Evolutionary conservation across 495 filamentous ascomycete species (phyloP).

Genomic region (Aspergillus egyptiacus): DNA sequence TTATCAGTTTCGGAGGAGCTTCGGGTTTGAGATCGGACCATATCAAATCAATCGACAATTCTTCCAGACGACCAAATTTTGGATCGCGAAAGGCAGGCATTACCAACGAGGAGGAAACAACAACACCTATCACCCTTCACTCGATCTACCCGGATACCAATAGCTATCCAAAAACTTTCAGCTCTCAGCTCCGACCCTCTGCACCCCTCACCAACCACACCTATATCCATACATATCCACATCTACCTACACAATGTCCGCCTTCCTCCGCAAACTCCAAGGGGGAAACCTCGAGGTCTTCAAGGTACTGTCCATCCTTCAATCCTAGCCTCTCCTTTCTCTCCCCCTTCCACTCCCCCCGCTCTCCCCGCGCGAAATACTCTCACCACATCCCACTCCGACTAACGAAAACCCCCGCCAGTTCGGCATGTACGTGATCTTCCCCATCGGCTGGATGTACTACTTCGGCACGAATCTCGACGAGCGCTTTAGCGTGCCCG

Average conservation of each 20-base stretch:
- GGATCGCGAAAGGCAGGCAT: too few relatives aligned
- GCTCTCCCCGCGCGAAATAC: too few relatives aligned
- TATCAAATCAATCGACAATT: background rate
- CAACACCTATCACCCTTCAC: too few relatives aligned
- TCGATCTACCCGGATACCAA: too few relatives aligned
- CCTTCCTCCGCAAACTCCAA: constrained; percentile 43
- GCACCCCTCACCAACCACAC: constrained; percentile 2
- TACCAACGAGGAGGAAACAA: too few relatives aligned
- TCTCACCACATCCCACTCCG: background rate
- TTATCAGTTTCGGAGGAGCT: constrained; percentile 14
- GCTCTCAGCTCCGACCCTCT: too few relatives aligned
- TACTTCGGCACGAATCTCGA: constrained; percentile 99
- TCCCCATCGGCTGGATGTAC: constrained; percentile 98
- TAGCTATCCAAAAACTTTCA: too few relatives aligned
- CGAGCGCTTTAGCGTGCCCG: constrained; percentile 74
- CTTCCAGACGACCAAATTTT: background rate
- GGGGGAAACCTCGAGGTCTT: constrained; percentile 93
- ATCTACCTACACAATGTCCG: constrained; percentile 27
- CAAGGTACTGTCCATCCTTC: constrained; percentile 56
- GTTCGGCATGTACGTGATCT: constrained; percentile 98
- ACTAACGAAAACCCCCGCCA: constrained; percentile 25
- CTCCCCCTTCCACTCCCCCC: background rate
- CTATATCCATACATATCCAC: too few relatives aligned
- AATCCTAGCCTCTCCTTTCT: background rate
- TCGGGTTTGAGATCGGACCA: constrained; percentile 1